Evolutionary conservation across 2,329 filamentous ascomycete genomes (phyloP).

Genomic region (Scedosporium boydii): DNA sequence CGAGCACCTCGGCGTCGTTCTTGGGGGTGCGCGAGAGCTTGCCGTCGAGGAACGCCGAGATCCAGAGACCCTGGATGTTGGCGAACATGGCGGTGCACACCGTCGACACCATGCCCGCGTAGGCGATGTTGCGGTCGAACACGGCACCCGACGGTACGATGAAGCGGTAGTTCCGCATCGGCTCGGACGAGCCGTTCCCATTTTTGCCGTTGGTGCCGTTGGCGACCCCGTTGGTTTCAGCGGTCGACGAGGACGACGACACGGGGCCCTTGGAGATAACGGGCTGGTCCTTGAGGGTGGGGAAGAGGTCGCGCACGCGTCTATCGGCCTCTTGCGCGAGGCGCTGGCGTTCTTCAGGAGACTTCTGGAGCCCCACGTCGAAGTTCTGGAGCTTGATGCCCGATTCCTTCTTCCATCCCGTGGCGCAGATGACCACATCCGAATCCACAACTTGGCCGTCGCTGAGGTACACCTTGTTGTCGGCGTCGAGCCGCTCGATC

Average conservation of each 20-base stretch:
- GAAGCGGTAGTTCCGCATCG: constrained; percentile 10
- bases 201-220: too few species aligned
- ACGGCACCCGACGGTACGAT: constrained; percentile 14
- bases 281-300: too few species aligned
- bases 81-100: constrained; percentile 25
- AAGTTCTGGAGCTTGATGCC: constrained; percentile 29
- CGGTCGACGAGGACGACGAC: too few species aligned
- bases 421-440: constrained; percentile 39
- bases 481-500: constrained; percentile 27
- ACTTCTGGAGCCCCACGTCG: constrained; percentile 1
- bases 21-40: too few species aligned
- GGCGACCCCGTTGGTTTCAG: too few species aligned
- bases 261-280: too few species aligned
- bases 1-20: too few species aligned
- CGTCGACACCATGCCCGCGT: constrained; percentile 20
- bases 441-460: constrained; percentile 28
- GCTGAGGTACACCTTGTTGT: constrained; percentile 28
- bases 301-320: too few species aligned
- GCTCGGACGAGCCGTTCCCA: too few species aligned
- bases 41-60: constrained; percentile 24
- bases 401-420: constrained; percentile 39
- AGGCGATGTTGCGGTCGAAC: constrained; percentile 20
- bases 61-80: constrained; percentile 37
- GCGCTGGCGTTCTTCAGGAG: background rate
- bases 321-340: too few species aligned